Percentiles rank a stretch among this genome's conserved stretches.
Conservation (phyloP, 352 stramenopile genomes). For the Poterioochromonas sp. region DNA sequence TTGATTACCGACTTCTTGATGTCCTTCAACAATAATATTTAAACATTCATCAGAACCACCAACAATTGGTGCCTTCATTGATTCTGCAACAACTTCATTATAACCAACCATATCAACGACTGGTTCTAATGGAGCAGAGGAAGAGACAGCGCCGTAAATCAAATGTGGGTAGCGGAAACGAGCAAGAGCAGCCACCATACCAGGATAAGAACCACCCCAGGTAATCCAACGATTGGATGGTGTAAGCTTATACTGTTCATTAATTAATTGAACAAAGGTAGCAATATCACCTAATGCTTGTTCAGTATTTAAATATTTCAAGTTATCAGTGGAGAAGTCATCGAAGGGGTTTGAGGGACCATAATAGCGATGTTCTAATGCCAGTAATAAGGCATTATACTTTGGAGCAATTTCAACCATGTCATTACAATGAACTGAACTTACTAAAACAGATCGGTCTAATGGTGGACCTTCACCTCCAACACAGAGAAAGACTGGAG, state of each 20-base stretch:
- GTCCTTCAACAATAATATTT: slow-evolving; percentile 48
- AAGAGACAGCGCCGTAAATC: slow-evolving; percentile 77
- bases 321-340: slow-evolving; percentile 40
- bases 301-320: slow-evolving; percentile 68
- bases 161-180: slow-evolving; percentile 82
- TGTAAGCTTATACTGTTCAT: slow-evolving; percentile 56
- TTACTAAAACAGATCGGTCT: slow-evolving; percentile 49
- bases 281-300: slow-evolving; percentile 80
- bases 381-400: slow-evolving; percentile 53
- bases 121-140: slow-evolving; percentile 72
- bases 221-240: slow-evolving; percentile 61
- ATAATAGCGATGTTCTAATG: slow-evolving; percentile 90
- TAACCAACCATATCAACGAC: slow-evolving; percentile 57
- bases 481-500: slow-evolving; percentile 55
- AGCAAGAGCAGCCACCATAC: slow-evolving; percentile 80
- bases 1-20: slow-evolving; percentile 44
- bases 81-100: slow-evolving; percentile 50
- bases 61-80: slow-evolving; percentile 49
- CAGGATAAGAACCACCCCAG: slow-evolving; percentile 88
- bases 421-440: slow-evolving; percentile 64
- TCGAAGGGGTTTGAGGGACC: slow-evolving; percentile 58
- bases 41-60: slow-evolving; percentile 55
- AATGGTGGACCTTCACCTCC: slow-evolving; percentile 58
- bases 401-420: slow-evolving; percentile 55
- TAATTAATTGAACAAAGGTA: slow-evolving; percentile 67